phyloP scores from a whole-genome alignment of 805 yeast genomes.

The Yamadazyma tumulicola region DNA sequence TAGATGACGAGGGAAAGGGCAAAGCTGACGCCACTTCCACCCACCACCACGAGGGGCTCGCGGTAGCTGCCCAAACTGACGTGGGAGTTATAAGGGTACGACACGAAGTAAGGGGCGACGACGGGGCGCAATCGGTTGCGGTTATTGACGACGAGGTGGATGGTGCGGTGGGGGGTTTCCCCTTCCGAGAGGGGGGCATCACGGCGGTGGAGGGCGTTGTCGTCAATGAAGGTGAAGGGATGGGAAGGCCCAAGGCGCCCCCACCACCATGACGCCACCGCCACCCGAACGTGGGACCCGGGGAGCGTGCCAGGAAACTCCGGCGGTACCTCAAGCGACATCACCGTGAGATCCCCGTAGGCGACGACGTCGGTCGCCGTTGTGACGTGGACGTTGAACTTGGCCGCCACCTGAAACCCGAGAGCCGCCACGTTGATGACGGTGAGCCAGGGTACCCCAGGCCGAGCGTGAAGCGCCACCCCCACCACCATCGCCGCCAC shows the following conservation, averaged over 20 bases:
- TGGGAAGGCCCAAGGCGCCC: no score
- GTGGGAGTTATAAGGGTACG: constrained; percentile 10
- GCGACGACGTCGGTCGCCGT: constrained; percentile 1
- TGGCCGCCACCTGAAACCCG: constrained; percentile 32
- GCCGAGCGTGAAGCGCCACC: constrained; percentile 64
- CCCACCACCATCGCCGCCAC: constrained; percentile 44
- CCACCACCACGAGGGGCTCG: constrained; percentile 7
- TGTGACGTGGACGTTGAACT: constrained; percentile 18
- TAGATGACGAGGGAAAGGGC: constrained; percentile 10
- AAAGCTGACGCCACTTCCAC: constrained; percentile 14
- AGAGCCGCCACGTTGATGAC: constrained; percentile 21
- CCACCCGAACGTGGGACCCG: constrained; percentile 11
- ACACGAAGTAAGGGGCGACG: constrained; percentile 5
- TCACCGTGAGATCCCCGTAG: constrained; percentile 7
- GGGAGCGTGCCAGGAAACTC: constrained; percentile 9
- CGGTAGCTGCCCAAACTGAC: constrained; percentile 1
- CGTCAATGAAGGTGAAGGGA: constrained; percentile 13
- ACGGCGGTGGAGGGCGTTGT: constrained; percentile 6
- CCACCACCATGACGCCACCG: background rate
- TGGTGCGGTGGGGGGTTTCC: no score
- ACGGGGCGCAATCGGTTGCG: constrained; percentile 4
- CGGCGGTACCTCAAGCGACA: constrained; percentile 7
- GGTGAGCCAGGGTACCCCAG: constrained; percentile 44
- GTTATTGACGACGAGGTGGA: constrained; percentile 7
- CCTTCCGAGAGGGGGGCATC: no score